A percentile compares a stretch with the other conserved stretches of the same genome.
phyloP scores from a whole-genome alignment of 2,329 filamentous ascomycete species.

The Cordyceps pruinosa region DNA sequence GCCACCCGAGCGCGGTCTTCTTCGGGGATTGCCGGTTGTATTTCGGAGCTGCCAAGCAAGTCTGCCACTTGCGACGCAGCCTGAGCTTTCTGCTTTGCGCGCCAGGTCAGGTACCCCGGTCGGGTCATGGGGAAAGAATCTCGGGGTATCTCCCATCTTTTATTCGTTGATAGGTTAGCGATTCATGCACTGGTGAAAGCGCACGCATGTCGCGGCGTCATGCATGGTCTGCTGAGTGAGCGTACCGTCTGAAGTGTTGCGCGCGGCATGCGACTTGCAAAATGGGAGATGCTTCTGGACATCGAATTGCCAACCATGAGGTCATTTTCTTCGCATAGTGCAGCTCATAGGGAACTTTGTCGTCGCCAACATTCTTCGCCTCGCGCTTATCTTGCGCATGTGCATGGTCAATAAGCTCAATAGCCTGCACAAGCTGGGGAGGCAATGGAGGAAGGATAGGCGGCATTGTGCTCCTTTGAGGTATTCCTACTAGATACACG shows the following conservation, averaged over 20 bases:
- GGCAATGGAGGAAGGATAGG: slow-evolving; percentile 26
- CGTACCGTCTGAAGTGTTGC: slow-evolving; percentile 68
- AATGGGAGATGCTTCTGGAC: slow-evolving; percentile 55
- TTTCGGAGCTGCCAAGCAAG: slow-evolving; percentile 36
- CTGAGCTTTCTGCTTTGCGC: slow-evolving; percentile 65
- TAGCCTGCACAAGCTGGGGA: slow-evolving; percentile 41
- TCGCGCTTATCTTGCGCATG: slow-evolving; percentile 27
- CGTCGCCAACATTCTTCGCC: slow-evolving; percentile 30
- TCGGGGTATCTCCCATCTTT: slow-evolving; percentile 71
- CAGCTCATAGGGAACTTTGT: slow-evolving; percentile 64
- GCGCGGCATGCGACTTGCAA: slow-evolving; percentile 73
- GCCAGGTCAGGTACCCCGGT: slow-evolving; percentile 73
- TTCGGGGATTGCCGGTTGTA: slow-evolving; percentile 31
- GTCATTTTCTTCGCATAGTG: slow-evolving; percentile 80
- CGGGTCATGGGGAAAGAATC: slow-evolving; percentile 66
- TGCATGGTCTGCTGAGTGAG: neutral
- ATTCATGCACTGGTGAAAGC: too few species aligned
- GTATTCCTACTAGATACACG: too few species aligned
- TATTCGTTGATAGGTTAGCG: too few species aligned
- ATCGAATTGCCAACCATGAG: slow-evolving; percentile 56
- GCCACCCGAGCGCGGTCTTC: slow-evolving; percentile 57
- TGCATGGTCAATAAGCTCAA: slow-evolving; percentile 65
- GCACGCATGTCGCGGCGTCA: neutral
- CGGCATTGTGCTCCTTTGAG: neutral
- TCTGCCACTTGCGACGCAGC: slow-evolving; percentile 47